These are phyloP conservation scores for Lachnellula occidentalis DNA, from an alignment of 2,329 filamentous ascomycete species.

Conservation along the genomic window DNA sequence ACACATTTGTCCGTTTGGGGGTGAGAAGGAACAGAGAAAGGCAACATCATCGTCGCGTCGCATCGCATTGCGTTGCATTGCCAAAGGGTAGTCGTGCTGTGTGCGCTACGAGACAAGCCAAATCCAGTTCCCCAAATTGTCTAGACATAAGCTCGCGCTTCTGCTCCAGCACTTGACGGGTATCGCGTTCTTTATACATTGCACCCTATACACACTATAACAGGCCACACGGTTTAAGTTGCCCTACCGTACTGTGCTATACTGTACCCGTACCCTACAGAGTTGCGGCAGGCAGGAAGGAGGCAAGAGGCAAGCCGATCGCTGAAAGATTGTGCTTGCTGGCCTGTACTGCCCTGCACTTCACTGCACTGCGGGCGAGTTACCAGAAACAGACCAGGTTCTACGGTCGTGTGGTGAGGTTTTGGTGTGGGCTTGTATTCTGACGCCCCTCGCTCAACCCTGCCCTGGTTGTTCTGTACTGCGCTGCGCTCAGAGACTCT, in stretches of 20 bases:
- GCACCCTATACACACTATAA: neutral
- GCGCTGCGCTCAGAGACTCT: neutral
- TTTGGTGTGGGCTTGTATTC: neutral
- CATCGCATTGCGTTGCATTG: no score
- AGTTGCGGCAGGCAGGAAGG: neutral
- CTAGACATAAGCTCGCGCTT: conserved; percentile 22
- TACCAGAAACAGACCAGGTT: neutral
- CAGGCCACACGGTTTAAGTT: conserved; percentile 6
- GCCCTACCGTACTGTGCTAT: neutral
- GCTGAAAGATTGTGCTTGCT: neutral
- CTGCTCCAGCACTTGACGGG: conserved; percentile 8
- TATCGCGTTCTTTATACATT: neutral
- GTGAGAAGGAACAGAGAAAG: conserved; percentile 3
- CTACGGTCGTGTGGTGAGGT: neutral
- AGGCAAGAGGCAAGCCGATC: neutral
- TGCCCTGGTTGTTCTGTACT: neutral
- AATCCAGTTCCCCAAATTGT: conserved; percentile 6
- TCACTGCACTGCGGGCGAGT: neutral
- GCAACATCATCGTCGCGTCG: neutral
- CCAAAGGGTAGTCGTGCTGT: neutral
- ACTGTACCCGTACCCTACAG: neutral
- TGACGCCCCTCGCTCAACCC: neutral
- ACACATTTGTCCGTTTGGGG: conserved; percentile 15
- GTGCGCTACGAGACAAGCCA: neutral
- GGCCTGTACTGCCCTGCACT: neutral